A percentile compares a stretch with the other conserved stretches of the same genome.
These are phyloP conservation scores for Microascus cirrosus DNA, from an alignment of 2,329 filamentous ascomycete genomes.

Conservation along the genomic window DNA sequence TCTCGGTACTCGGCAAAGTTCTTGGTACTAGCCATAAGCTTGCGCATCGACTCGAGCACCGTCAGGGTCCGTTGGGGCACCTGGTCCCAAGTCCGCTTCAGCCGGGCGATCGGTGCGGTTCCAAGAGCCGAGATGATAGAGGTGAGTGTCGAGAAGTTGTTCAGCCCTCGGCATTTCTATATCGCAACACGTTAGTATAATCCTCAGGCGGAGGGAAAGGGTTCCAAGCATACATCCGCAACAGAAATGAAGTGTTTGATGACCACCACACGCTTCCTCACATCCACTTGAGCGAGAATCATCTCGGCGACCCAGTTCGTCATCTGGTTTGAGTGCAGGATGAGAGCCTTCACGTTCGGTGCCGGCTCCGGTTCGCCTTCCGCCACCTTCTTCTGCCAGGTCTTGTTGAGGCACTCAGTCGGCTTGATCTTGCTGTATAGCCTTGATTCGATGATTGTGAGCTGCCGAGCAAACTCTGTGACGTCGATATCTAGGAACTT, in stretches of 20 bases:
- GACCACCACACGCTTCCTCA: constrained; percentile 91
- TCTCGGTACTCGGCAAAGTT: constrained; percentile 98
- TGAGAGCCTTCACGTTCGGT: constrained; percentile 89
- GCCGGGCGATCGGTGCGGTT: constrained; percentile 86
- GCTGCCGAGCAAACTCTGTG: constrained; percentile 90
- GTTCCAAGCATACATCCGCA: constrained; percentile 62
- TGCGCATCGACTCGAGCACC: constrained; percentile 81
- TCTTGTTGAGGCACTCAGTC: constrained; percentile 94
- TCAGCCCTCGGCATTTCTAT: constrained; percentile 83
- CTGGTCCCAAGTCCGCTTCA: constrained; percentile 89
- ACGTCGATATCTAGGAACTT: constrained; percentile 97
- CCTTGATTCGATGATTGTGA: constrained; percentile 92
- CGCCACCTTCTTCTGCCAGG: constrained; percentile 90
- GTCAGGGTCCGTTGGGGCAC: constrained; percentile 75
- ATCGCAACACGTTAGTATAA: neutral
- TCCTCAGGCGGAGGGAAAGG: neutral
- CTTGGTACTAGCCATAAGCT: constrained; percentile 92
- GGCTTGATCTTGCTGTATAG: constrained; percentile 94
- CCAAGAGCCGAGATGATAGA: constrained; percentile 94
- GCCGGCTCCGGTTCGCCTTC: constrained; percentile 78
- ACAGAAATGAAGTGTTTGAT: constrained; percentile 98
- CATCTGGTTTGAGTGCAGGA: constrained; percentile 95
- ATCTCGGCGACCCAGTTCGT: constrained; percentile 99
- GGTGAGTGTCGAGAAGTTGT: constrained; percentile 96
- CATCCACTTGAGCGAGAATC: constrained; percentile 89